Percentiles rank a stretch among this genome's conserved stretches.
Evolutionary conservation across 2,329 filamentous ascomycete genomes (phyloP).

Genomic region (Pseudohalonectria lignicola): DNA sequence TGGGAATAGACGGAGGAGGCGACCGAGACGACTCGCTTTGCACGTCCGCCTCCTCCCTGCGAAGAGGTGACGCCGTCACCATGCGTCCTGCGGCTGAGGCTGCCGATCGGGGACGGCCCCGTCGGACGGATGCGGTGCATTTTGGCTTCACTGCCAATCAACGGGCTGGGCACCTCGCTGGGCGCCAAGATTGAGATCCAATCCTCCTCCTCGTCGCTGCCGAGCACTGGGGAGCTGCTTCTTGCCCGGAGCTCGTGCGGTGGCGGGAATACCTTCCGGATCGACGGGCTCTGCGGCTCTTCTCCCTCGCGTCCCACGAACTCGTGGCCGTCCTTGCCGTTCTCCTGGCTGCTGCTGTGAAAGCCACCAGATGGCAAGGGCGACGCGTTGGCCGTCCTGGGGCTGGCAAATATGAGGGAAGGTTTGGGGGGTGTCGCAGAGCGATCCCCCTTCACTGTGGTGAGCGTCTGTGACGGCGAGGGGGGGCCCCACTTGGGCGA

Average conservation of each 20-base stretch:
- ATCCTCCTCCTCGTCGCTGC: constrained; percentile 1
- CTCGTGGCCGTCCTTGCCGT: too few species aligned
- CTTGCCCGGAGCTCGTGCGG: constrained; percentile 2
- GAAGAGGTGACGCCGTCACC: too few species aligned
- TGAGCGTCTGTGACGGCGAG: too few species aligned
- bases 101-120: too few species aligned
- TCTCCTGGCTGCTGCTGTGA: too few species aligned
- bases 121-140: background rate
- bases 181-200: background rate
- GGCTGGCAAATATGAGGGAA: constrained; percentile 1
- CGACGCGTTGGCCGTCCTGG: constrained; percentile 1
- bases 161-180: constrained; percentile 1
- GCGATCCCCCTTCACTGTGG: too few species aligned
- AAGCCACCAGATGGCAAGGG: background rate
- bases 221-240: constrained; percentile 4
- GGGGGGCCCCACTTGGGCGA: too few species aligned
- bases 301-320: background rate
- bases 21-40: too few species aligned
- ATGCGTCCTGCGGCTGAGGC: background rate
- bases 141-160: background rate
- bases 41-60: too few species aligned
- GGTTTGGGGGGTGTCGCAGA: background rate
- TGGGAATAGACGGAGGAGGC: constrained; percentile 3
- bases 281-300: background rate
- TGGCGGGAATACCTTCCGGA: constrained; percentile 2